Percentiles rank a stretch among this genome's conserved stretches.
These are phyloP conservation scores for Globisporangium nagaii DNA, from an alignment of 352 stramenopile species.

Conservation along the genomic window DNA sequence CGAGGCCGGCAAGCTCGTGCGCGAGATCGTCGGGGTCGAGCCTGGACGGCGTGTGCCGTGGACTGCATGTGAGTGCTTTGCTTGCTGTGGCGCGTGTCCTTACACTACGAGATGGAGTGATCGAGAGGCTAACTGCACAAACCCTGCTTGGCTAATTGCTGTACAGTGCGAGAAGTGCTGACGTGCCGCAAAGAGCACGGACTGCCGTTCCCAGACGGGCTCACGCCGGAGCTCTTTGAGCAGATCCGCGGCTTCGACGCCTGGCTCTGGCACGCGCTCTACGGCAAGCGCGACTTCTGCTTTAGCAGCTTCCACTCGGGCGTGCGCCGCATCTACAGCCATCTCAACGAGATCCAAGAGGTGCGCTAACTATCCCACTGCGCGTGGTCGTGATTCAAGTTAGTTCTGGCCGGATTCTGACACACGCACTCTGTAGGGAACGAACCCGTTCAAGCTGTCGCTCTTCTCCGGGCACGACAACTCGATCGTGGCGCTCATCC, in stretches of 20 bases:
- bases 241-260: conserved; percentile 62
- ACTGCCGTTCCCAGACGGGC: conserved; percentile 42
- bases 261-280: conserved; percentile 73
- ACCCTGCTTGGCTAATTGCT: conserved; percentile 5
- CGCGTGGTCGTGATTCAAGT: background rate
- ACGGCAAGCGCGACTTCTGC: conserved; percentile 65
- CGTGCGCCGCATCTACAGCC: conserved; percentile 48
- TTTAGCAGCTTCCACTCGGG: conserved; percentile 49
- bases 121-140: background rate
- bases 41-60: conserved; percentile 42
- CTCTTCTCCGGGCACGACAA: conserved; percentile 81
- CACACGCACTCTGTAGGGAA: conserved; percentile 3
- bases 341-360: conserved; percentile 36
- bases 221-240: conserved; percentile 51
- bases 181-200: conserved; percentile 59
- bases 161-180: conserved; percentile 67
- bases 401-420: background rate
- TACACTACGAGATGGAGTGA: background rate
- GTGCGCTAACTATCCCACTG: conserved; percentile 12
- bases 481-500: conserved; percentile 65
- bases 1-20: conserved; percentile 32
- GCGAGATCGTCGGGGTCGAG: conserved; percentile 32
- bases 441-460: conserved; percentile 42
- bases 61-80: conserved; percentile 47
- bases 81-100: background rate